Base-by-base conservation (phyloP, 495 filamentous ascomycete species). In the Pyronema omphalodes region DNA sequence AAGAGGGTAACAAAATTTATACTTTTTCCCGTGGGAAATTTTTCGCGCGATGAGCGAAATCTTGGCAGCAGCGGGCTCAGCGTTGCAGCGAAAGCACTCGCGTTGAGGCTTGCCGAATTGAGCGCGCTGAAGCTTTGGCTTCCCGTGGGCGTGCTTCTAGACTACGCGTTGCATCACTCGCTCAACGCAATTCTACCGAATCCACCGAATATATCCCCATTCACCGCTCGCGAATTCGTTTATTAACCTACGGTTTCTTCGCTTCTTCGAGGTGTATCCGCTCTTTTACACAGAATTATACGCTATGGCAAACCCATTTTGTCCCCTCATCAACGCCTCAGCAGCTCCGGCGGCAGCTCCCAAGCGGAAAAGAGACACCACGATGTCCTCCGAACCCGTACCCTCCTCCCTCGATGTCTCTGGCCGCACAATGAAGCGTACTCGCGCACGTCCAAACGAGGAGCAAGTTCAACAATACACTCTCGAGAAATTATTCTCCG, bases 401-500 rank as follows among this genome's bases (percentile, higher is more conserved):
- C 7, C 8, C 18, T 8, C 36, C 29, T 9, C 35, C 15, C 50
- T 9, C 35, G 48, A 36, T n/a, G 19, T 40, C 14, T 43, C 50
- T 7, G 50, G 50, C 5, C 50, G 50, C 19, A 52, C 50, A 8
- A 8, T 52, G n/a, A 52, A 52, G 19, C 37, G 50, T 9, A 52
- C 36, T 12, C 35, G 37, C 37, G 37, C 35, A 40, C 50, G 50
- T 18, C 50, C 50, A 1, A 52, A 43, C 37, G 50, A 52, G 50
- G 50, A 52, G 12, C 35, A 9, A n/a, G 37, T 52, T n/a, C 50
- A 52, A 9, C 50, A 52, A 33, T 52, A 52, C 37, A 52, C 50
- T 3, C 50, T 52, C 12, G 17, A 40, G 37, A 52, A 52, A 12
- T n/a, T 52, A 1, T 52, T 52, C 37, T 18, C 50, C 17, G 50